These are phyloP conservation scores for Athelia sp. DNA, from an alignment of 1,284 basidiomycete genomes.

Conservation along the genomic window DNA sequence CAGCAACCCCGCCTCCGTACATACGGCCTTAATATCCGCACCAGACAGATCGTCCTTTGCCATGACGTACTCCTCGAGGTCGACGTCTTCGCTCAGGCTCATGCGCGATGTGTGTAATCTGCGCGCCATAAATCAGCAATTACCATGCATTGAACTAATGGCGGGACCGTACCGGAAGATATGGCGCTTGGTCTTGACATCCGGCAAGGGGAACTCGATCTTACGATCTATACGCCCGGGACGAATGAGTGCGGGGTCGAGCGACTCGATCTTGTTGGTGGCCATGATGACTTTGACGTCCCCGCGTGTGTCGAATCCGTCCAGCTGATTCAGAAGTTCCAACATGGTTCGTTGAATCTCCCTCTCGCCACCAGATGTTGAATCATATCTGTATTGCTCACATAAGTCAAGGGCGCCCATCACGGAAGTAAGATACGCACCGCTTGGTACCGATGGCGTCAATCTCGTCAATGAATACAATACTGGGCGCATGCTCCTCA, in stretches of 20 bases:
- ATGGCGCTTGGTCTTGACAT: slow-evolving; percentile 95
- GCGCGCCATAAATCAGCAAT: slow-evolving; percentile 1
- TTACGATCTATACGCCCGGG: slow-evolving; percentile 99
- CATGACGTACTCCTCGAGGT: slow-evolving; percentile 94
- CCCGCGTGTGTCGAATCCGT: slow-evolving; percentile 98
- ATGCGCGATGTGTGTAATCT: slow-evolving; percentile 95
- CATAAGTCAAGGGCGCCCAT: slow-evolving; percentile 23
- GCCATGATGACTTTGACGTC: slow-evolving; percentile 98
- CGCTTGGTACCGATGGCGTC: slow-evolving; percentile 99
- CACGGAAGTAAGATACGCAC: slow-evolving; percentile 35
- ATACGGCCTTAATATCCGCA: slow-evolving; percentile 97
- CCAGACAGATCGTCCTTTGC: slow-evolving; percentile 96
- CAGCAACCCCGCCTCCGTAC: slow-evolving; percentile 93
- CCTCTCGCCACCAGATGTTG: slow-evolving; percentile 95
- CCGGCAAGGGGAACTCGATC: slow-evolving; percentile 94
- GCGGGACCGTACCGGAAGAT: slow-evolving; percentile 76
- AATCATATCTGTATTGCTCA: slow-evolving; percentile 71
- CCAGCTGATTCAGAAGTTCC: slow-evolving; percentile 96
- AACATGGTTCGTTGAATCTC: slow-evolving; percentile 99
- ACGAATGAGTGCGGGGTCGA: slow-evolving; percentile 96
- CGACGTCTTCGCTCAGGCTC: slow-evolving; percentile 90
- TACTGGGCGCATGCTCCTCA: slow-evolving; percentile 96
- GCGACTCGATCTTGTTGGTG: slow-evolving; percentile 89
- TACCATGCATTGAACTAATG: slow-evolving; percentile 3
- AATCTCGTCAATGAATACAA: slow-evolving; percentile 99